Percentiles rank a stretch among this genome's conserved stretches.
Evolutionary conservation across 73 alveolate species (phyloP).

Genomic region (Paramecium primaurelia): DNA sequence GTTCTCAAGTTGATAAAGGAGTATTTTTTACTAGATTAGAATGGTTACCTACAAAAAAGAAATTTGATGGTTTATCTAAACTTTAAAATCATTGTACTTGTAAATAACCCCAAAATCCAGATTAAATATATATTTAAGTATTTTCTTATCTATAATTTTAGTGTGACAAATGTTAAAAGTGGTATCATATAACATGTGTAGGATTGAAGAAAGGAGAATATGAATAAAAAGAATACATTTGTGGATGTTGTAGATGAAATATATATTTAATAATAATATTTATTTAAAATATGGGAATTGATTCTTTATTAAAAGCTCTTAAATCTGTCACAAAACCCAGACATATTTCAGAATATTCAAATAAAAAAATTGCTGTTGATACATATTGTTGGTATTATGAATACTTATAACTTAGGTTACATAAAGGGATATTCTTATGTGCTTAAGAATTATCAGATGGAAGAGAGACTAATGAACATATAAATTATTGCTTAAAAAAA

Average conservation of each 20-base stretch:
- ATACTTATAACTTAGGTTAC: slow-evolving; percentile 69
- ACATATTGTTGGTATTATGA: slow-evolving; percentile 86
- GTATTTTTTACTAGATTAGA: slow-evolving; percentile 1
- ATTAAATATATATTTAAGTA: slow-evolving; percentile 5
- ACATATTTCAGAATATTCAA: slow-evolving; percentile 82
- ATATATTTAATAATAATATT: background rate
- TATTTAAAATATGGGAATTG: slow-evolving; percentile 76
- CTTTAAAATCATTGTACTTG: background rate
- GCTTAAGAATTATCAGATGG: slow-evolving; percentile 81
- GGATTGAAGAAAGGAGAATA: slow-evolving; percentile 41
- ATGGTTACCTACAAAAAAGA: background rate
- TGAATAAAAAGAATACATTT: slow-evolving; percentile 5
- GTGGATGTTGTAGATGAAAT: slow-evolving; percentile 54
- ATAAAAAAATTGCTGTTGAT: slow-evolving; percentile 88
- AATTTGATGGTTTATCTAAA: background rate
- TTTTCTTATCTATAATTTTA: background rate
- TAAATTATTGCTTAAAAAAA: slow-evolving; percentile 76
- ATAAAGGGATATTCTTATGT: slow-evolving; percentile 87
- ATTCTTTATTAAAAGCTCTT: slow-evolving; percentile 75
- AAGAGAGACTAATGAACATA: slow-evolving; percentile 65
- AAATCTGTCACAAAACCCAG: slow-evolving; percentile 77
- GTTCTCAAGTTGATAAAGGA: background rate
- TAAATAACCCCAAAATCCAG: slow-evolving; percentile 36
- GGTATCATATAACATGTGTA: slow-evolving; percentile 24
- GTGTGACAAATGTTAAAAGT: slow-evolving; percentile 17